Conservation (phyloP, 2,329 filamentous ascomycete species). For the Capronia americana region DNA sequence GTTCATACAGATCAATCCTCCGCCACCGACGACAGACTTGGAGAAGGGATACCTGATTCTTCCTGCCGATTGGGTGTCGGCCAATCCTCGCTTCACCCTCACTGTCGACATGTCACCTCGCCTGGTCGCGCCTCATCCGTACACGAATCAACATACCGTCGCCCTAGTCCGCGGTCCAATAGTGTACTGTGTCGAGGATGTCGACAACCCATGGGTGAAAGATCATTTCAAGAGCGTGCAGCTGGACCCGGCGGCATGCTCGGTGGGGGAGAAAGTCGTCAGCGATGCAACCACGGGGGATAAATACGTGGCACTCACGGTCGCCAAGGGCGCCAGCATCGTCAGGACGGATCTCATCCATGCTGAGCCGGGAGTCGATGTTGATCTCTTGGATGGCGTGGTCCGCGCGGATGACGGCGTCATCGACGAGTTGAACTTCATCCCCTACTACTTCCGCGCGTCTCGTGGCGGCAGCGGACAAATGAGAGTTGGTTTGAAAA, state of each 20-base stretch:
- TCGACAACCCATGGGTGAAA: slow-evolving; percentile 62
- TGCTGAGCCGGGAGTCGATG: slow-evolving; percentile 18
- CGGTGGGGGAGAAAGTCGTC: slow-evolving; percentile 17
- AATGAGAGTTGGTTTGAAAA: slow-evolving; percentile 54
- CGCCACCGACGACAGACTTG: slow-evolving; percentile 43
- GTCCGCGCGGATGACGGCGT: background rate
- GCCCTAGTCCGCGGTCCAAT: slow-evolving; percentile 64
- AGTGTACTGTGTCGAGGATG: slow-evolving; percentile 67
- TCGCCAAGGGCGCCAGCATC: slow-evolving; percentile 21
- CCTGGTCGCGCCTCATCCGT: slow-evolving; percentile 61
- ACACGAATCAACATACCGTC: slow-evolving; percentile 62
- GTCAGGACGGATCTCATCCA: slow-evolving; percentile 13
- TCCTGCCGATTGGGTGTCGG: slow-evolving; percentile 48
- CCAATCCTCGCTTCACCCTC: slow-evolving; percentile 54
- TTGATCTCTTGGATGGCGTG: slow-evolving; percentile 3
- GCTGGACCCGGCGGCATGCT: slow-evolving; percentile 29
- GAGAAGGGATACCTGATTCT: slow-evolving; percentile 60
- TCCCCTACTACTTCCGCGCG: slow-evolving; percentile 63
- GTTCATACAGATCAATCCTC: slow-evolving; percentile 45
- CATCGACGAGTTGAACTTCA: slow-evolving; percentile 53
- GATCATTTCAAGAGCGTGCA: slow-evolving; percentile 59
- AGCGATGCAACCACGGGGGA: slow-evolving; percentile 22
- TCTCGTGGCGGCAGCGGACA: slow-evolving; percentile 62
- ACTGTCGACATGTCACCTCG: slow-evolving; percentile 57
- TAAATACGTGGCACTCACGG: slow-evolving; percentile 25